Conservation (phyloP, 495 filamentous ascomycete genomes). For the Penicillium verhagenii region DNA sequence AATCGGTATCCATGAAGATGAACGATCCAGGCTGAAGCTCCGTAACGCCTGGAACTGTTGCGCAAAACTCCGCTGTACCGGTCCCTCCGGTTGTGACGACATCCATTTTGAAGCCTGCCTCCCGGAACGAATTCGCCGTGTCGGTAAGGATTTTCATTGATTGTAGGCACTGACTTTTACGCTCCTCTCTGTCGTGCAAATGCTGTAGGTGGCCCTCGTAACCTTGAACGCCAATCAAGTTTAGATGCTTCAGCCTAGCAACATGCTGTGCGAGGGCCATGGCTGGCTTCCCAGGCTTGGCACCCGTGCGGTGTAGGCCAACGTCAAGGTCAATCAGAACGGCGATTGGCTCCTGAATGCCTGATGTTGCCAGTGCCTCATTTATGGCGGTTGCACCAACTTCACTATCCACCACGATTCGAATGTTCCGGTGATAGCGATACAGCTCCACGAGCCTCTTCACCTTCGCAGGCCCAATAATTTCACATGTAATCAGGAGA, state of each 20-base stretch:
- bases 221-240: conserved; percentile 36
- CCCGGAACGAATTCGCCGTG: conserved; percentile 27
- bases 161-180: conserved; percentile 27
- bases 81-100: conserved; percentile 39
- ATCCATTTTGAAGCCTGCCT: conserved; percentile 31
- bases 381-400: conserved; percentile 35
- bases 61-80: conserved; percentile 40
- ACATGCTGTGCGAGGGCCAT: conserved; percentile 31
- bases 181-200: conserved; percentile 31
- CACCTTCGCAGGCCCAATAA: conserved; percentile 34
- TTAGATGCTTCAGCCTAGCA: conserved; percentile 20
- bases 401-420: conserved; percentile 37
- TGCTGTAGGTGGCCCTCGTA: conserved; percentile 41
- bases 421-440: conserved; percentile 24
- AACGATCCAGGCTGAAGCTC: conserved; percentile 41
- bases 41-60: conserved; percentile 36
- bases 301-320: conserved; percentile 38
- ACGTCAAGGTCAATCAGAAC: conserved; percentile 38
- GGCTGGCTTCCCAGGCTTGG: conserved; percentile 23
- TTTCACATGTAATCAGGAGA: conserved; percentile 38
- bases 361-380: conserved; percentile 23
- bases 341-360: conserved; percentile 24
- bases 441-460: conserved; percentile 32
- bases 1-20: conserved; percentile 46
- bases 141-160: conserved; percentile 32